Evolutionary conservation across 2,329 filamentous ascomycete genomes (phyloP).

Genomic region (Scedosporium dehoogii): DNA sequence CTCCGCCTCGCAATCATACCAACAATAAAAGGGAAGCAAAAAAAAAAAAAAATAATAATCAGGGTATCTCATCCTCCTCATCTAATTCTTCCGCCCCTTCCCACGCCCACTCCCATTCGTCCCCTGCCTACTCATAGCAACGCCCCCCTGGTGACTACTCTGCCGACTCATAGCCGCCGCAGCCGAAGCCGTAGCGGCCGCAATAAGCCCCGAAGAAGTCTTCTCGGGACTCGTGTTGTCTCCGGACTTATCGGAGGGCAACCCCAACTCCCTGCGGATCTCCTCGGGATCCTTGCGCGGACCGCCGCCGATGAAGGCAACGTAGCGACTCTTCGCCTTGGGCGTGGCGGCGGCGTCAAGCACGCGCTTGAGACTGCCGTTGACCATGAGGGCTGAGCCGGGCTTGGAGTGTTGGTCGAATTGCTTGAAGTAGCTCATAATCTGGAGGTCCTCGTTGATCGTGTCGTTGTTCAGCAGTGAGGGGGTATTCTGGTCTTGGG

Average conservation of each 20-base stretch:
- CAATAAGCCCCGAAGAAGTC: not conserved
- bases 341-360: constrained; percentile 44
- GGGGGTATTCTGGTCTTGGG: constrained; percentile 46
- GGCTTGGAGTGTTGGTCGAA: constrained; percentile 43
- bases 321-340: constrained; percentile 35
- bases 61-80: not conserved
- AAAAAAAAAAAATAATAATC: not conserved
- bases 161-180: constrained; percentile 45
- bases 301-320: constrained; percentile 33
- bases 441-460: constrained; percentile 42
- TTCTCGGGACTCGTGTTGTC: constrained; percentile 12
- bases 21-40: no score
- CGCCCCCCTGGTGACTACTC: constrained; percentile 40
- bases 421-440: constrained; percentile 48
- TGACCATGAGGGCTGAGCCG: constrained; percentile 45
- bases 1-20: no score
- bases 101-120: constrained; percentile 40
- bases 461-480: constrained; percentile 40
- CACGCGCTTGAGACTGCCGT: constrained; percentile 42
- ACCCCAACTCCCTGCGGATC: constrained; percentile 38
- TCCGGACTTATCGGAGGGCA: constrained; percentile 29
- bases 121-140: constrained; percentile 46
- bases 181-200: constrained; percentile 18
- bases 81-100: constrained; percentile 27
- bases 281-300: constrained; percentile 37